Base-by-base conservation (phyloP, 306 rosid species). In the Vachellia pachyceras region DNA sequence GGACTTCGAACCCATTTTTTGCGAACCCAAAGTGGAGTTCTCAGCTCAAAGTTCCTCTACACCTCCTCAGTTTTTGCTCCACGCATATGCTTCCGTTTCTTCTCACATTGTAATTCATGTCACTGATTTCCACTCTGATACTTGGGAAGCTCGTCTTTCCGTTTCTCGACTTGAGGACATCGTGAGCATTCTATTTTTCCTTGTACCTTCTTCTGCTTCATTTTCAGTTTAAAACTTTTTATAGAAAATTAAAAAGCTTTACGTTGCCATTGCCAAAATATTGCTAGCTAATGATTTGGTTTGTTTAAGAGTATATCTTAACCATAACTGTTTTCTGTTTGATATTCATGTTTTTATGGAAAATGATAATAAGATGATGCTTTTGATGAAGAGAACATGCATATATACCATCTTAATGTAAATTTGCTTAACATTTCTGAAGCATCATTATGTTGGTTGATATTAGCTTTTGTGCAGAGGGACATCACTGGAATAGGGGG, bases 401-500 rank as follows among this genome's bases (percentile, higher is more conserved):
- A 5, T 61, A 12, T 61, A 22, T 61, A 61, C 29, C 66, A 60
- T 60, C 3, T 4, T 61, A 29, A 61, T 25, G 76, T n/a, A 72
- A 49, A 45, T 76, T 79, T 66, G 23, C 76, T 72, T 71, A 23
- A 68, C 33, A 36, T 64, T 77, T 73, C 74, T 60, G 63, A 41
- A 15, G 70, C 39, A 25, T 69, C 44, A 4, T 3, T 68, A 14
- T 72, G 54, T 33, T 58, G 55, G 11, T 54, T 78, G 23, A 77
- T 54, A 23, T 55, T 40, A 23, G 45, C 49, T 63, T 41, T 12
- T 77, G 42, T 84, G 89, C 96, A 94, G 98, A 92, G 89, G 91
- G 97, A 95, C 69, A 85, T 70, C 82, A 83, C 88, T 85, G 99
- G 99, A 76, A 87, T 93, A 77, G 97, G 97, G 79, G 97, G 97